Evolutionary conservation across 441 rosid species (phyloP).

Genomic region (Arabidopsis lyrata): DNA sequence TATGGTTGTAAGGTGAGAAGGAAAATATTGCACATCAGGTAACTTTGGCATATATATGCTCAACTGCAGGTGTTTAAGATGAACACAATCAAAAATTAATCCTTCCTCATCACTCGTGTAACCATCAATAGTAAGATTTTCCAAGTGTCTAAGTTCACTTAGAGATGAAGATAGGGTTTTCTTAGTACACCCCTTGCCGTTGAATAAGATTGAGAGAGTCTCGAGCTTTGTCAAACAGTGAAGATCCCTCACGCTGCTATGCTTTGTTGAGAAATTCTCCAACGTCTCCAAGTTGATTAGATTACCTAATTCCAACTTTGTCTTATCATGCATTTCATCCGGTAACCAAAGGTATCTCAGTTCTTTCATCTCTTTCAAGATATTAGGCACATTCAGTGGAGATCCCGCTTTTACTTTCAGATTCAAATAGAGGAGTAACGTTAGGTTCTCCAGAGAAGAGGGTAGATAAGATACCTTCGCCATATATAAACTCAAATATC

Average conservation of each 20-base stretch:
- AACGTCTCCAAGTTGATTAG: background rate
- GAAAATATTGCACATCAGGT: background rate
- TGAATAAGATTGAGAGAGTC: background rate
- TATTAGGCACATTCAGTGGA: no score
- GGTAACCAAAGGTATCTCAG: background rate
- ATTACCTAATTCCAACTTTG: background rate
- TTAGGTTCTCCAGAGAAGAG: background rate
- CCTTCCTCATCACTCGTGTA: background rate
- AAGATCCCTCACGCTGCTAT: background rate
- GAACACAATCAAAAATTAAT: background rate
- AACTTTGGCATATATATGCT: background rate
- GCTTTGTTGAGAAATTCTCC: background rate
- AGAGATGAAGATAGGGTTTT: background rate
- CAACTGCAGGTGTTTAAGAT: background rate
- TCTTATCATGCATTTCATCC: background rate
- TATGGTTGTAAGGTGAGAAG: background rate
- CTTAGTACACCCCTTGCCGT: background rate
- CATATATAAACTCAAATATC: conserved; percentile 3
- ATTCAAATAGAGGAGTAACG: background rate
- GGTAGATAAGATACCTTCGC: conserved; percentile 8
- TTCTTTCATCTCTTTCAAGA: background rate
- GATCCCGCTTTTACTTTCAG: no score
- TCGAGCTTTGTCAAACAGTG: background rate
- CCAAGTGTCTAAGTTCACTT: background rate
- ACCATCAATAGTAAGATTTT: background rate